A percentile compares a stretch with the other conserved stretches of the same genome.
These are phyloP conservation scores for Petunia hybrid DNA, from an alignment of 305 asterid species.

Conservation along the genomic window DNA sequence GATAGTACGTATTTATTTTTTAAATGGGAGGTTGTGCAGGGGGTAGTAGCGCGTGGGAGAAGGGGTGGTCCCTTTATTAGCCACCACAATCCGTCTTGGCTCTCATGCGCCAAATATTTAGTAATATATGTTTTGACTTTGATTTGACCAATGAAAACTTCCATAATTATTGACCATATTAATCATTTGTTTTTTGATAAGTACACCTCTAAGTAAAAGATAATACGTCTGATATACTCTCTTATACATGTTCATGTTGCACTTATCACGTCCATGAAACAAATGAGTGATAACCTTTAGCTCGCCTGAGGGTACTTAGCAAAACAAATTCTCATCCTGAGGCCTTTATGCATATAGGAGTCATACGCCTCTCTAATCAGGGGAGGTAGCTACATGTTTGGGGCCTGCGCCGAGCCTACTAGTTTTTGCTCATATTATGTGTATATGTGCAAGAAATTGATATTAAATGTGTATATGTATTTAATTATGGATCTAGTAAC, in stretches of 20 bases:
- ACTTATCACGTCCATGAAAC: background rate
- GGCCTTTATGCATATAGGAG: too few species aligned
- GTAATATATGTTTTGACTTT: slow-evolving; percentile 31
- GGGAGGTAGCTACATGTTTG: too few species aligned
- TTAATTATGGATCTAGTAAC: too few species aligned
- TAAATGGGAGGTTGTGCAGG: too few species aligned
- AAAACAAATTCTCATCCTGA: too few species aligned
- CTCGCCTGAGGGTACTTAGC: too few species aligned
- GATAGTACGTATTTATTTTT: background rate
- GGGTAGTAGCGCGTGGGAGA: background rate
- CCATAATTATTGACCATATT: background rate
- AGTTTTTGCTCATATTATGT: too few species aligned
- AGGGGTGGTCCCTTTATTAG: background rate
- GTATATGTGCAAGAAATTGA: too few species aligned
- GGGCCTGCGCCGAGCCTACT: too few species aligned
- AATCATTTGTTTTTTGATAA: background rate
- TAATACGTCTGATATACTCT: background rate
- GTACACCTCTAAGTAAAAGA: background rate
- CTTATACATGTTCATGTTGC: background rate
- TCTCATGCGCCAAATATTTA: slow-evolving; percentile 23
- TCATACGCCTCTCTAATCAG: too few species aligned
- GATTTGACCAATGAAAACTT: slow-evolving; percentile 37
- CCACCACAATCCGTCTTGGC: background rate
- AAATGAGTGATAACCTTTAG: too few species aligned
- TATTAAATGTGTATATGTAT: too few species aligned